Percentiles rank a stretch among this genome's conserved stretches.
Conservation (phyloP, 805 yeast genomes). For the Candida ficus region DNA sequence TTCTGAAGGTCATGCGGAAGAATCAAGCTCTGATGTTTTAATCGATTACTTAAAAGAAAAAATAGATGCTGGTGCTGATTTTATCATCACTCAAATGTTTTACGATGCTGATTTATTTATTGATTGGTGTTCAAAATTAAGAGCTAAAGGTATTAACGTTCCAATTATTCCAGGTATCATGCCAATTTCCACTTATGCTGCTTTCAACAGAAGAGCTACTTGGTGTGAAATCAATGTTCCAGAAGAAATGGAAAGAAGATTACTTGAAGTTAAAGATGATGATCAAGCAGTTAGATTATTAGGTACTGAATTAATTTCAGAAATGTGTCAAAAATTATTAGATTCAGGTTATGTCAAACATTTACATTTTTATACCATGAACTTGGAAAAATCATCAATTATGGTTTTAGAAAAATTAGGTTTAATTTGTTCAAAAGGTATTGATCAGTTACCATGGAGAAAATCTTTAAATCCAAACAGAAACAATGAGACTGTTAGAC, state of each 20-base stretch:
- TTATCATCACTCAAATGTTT: conserved; percentile 95
- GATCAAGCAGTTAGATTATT: conserved; percentile 81
- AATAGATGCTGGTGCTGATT: conserved; percentile 90
- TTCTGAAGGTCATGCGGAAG: conserved; percentile 97
- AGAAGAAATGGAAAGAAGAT: conserved; percentile 54
- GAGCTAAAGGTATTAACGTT: conserved; percentile 66
- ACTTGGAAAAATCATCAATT: conserved; percentile 83
- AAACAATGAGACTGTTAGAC: conserved; percentile 77
- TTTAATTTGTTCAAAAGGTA: conserved; percentile 35
- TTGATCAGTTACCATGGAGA: conserved; percentile 73
- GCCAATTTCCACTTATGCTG: conserved; percentile 96
- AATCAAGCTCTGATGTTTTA: conserved; percentile 42
- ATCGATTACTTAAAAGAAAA: conserved; percentile 72
- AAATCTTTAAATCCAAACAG: conserved; percentile 80
- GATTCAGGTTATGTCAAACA: conserved; percentile 74
- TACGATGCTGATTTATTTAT: conserved; percentile 87
- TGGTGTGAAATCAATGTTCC: conserved; percentile 92
- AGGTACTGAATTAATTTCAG: conserved; percentile 78
- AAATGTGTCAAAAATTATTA: conserved; percentile 72
- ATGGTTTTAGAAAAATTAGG: conserved; percentile 79
- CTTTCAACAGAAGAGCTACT: conserved; percentile 86
- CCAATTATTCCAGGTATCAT: conserved; percentile 97
- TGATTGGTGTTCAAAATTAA: conserved; percentile 69
- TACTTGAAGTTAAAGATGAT: conserved; percentile 85
- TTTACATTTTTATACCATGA: conserved; percentile 96